Conservation (phyloP, 495 filamentous ascomycete species). For the Thermothielavioides terrestris region DNA sequence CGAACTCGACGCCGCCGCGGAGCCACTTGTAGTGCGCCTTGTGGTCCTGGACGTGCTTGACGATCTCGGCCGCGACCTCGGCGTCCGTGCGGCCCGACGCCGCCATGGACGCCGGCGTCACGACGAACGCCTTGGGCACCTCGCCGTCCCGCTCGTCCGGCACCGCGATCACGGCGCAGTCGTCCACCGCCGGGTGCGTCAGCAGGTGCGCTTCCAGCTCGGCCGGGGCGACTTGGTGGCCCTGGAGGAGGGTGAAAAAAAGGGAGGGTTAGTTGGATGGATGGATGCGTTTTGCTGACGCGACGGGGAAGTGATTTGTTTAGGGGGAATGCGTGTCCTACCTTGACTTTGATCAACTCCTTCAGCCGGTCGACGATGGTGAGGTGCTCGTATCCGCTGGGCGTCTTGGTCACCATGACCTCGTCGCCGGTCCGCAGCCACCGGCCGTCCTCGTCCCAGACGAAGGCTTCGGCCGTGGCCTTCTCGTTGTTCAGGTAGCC, state of each 20-base stretch:
- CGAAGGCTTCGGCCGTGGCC: slow-evolving; percentile 71
- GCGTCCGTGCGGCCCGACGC: slow-evolving; percentile 48
- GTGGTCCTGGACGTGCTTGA: slow-evolving; percentile 69
- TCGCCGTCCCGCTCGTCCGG: slow-evolving; percentile 70
- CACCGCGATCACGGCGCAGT: slow-evolving; percentile 77
- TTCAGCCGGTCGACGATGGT: slow-evolving; percentile 85
- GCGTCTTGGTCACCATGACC: slow-evolving; percentile 55
- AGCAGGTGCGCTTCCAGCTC: slow-evolving; percentile 87
- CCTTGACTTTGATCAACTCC: slow-evolving; percentile 92
- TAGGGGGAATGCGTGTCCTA: too few species aligned
- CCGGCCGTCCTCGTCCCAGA: slow-evolving; percentile 57
- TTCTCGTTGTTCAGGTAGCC: slow-evolving; percentile 82
- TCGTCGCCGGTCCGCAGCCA: slow-evolving; percentile 88
- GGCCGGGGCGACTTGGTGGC: slow-evolving; percentile 83
- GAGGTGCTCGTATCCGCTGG: slow-evolving; percentile 64
- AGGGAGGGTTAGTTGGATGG: background rate
- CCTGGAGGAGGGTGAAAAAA: slow-evolving; percentile 38
- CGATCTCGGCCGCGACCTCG: slow-evolving; percentile 52
- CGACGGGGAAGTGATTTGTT: too few species aligned
- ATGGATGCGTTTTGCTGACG: slow-evolving; percentile 12
- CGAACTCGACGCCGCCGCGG: slow-evolving; percentile 73
- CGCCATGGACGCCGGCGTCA: slow-evolving; percentile 55
- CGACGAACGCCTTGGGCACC: slow-evolving; percentile 80
- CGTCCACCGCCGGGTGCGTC: slow-evolving; percentile 68
- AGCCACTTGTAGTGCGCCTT: slow-evolving; percentile 88